A percentile compares a stretch with the other conserved stretches of the same genome.
Conservation (phyloP, 2,329 filamentous ascomycete genomes). For the Chaetomiaceae sp. region DNA sequence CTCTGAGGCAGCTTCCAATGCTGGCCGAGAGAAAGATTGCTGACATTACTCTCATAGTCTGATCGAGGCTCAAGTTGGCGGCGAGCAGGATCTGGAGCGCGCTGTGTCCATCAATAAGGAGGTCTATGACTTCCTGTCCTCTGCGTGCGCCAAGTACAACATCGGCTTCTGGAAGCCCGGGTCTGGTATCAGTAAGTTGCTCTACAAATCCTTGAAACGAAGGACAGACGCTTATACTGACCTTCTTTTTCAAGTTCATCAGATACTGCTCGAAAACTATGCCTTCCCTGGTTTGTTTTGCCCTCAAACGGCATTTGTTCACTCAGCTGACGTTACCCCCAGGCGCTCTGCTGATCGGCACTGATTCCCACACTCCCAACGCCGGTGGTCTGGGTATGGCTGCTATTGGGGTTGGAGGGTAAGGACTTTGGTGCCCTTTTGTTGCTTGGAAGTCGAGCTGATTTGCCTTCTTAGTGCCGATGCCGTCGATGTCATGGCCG, state of each 20-base stretch:
- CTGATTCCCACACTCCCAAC: conserved; percentile 96
- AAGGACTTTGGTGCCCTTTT: background rate
- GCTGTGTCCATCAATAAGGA: conserved; percentile 96
- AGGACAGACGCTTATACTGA: no score
- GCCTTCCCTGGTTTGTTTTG: conserved; percentile 77
- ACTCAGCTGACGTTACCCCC: background rate
- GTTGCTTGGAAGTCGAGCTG: no score
- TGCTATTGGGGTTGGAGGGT: conserved; percentile 89
- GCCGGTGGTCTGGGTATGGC: conserved; percentile 92
- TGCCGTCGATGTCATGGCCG: conserved; percentile 97
- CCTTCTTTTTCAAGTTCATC: no score
- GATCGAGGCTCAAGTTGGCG: conserved; percentile 95
- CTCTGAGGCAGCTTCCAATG: no score
- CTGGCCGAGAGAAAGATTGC: no score
- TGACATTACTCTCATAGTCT: conserved; percentile 38
- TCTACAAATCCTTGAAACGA: no score
- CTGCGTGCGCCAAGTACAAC: conserved; percentile 97
- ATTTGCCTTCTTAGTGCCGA: conserved; percentile 52
- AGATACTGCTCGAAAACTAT: conserved; percentile 98
- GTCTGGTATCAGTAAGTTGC: conserved; percentile 98
- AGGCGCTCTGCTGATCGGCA: conserved; percentile 83
- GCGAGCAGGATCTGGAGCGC: conserved; percentile 85
- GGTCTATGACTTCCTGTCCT: conserved; percentile 94
- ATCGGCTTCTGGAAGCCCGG: conserved; percentile 99
- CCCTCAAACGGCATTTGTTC: no score